Base-by-base conservation (phyloP, 1,284 basidiomycete genomes). In the Cutaneotrichosporon cavernicola region DNA sequence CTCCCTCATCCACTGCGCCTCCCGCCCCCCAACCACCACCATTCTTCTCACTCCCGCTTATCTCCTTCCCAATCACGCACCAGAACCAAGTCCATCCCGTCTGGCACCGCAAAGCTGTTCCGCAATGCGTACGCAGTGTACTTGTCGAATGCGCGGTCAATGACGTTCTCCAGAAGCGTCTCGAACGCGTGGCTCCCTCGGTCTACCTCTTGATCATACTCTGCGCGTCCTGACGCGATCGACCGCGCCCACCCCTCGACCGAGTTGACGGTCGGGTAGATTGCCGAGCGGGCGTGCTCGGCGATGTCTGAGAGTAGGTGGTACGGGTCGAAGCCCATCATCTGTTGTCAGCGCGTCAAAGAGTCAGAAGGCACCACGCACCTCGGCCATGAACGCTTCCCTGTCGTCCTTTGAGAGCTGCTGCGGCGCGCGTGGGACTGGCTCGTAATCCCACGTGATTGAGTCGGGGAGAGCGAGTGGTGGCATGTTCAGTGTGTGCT, bases 121-220 rank as follows among this genome's bases (percentile, higher is more conserved):
- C 81, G 64, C 63, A 81, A 67, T 22, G 72, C 70, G 72, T 77
- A 82, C 43, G 74, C 75, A 14, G 73, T 78, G 38, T 80, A 78
- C 60, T 70, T 78, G 65, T 82, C 81, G 43, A 79, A 77, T 2
- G 80, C 79, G 14, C 72, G 67, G 63, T 81, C 80, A 56, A 81
- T 71, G 38, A 80, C 77, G 13, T 70, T 71, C 61, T 79, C 79
- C 2, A 81, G 65, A 51, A 81, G 67, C 5, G 80, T 80, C 65
- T 82, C 80, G n/a, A 81, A 70, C 16, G 73, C 70, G 57, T 79
- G 74, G 67, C 69, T 59, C n/a, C 75, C 76, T n/a, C 65, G 69
- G 22, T 70, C 69, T 26, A 76, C 62, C 60, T 79, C 76, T 21
- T 66, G 65, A 58, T 73, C 67, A 7, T 62, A 56, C 43, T 70